Conservation (phyloP, 2,329 filamentous ascomycete species). For the Beauveria brongniartii region DNA sequence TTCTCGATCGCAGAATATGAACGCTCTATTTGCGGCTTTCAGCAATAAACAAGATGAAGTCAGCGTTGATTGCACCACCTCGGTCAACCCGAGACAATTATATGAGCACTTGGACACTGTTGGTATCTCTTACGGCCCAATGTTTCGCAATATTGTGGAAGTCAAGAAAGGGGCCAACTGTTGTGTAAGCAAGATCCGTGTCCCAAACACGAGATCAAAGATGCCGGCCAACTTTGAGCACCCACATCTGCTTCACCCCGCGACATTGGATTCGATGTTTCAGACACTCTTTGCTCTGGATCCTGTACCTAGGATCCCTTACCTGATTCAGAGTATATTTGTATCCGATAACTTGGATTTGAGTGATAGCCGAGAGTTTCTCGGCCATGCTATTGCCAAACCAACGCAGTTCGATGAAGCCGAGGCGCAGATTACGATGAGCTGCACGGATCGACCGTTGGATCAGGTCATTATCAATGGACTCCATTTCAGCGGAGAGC, state of each 20-base stretch:
- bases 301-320: constrained; percentile 41
- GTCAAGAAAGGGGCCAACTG: constrained; percentile 23
- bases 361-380: constrained; percentile 26
- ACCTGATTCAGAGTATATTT: constrained; percentile 36
- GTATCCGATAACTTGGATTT: constrained; percentile 32
- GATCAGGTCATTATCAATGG: constrained; percentile 37
- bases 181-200: constrained; percentile 30
- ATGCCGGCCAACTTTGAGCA: constrained; percentile 49
- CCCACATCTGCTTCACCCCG: constrained; percentile 48
- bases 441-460: constrained; percentile 22
- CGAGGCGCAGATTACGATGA: constrained; percentile 36
- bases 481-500: constrained; percentile 32
- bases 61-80: constrained; percentile 23
- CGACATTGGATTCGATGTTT: constrained; percentile 48
- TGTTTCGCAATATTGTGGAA: constrained; percentile 40
- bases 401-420: constrained; percentile 30
- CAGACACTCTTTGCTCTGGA: constrained; percentile 42
- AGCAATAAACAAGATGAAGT: constrained; percentile 18
- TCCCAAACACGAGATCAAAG: constrained; percentile 41
- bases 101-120: constrained; percentile 43
- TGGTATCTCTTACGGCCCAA: constrained; percentile 43
- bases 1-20: constrained; percentile 17
- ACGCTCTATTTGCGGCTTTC: constrained; percentile 16
- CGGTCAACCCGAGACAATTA: constrained; percentile 34
- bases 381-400: constrained; percentile 33